Conservation (phyloP, 768 basidiomycete species). For the Pleurotus tuber-regium region DNA sequence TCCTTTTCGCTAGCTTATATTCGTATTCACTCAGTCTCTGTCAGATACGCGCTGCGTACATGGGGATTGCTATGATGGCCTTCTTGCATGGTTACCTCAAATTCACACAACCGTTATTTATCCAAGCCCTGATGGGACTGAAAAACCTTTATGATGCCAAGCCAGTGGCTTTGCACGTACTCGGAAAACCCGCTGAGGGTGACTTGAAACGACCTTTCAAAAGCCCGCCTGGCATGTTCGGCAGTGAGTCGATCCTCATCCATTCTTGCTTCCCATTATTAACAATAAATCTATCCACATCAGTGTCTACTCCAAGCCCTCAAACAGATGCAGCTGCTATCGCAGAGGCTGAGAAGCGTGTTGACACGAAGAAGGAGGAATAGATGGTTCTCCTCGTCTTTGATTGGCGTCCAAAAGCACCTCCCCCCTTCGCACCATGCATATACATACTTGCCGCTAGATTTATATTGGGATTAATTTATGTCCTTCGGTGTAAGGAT, state of each 20-base stretch:
- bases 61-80: slow-evolving; percentile 82
- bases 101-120: slow-evolving; percentile 95
- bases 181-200: slow-evolving; percentile 77
- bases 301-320: slow-evolving; percentile 56
- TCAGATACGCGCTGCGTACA: slow-evolving; percentile 64
- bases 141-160: slow-evolving; percentile 90
- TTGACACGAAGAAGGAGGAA: slow-evolving; percentile 80
- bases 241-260: slow-evolving; percentile 40
- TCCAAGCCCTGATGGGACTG: slow-evolving; percentile 93
- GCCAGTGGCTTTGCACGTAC: slow-evolving; percentile 75
- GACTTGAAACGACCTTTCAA: slow-evolving; percentile 93
- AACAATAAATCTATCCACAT: not conserved
- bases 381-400: too few relatives aligned
- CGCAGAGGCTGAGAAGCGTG: slow-evolving; percentile 84
- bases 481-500: not conserved
- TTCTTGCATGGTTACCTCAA: slow-evolving; percentile 94
- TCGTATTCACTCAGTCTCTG: not conserved
- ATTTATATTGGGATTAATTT: slow-evolving; percentile 7
- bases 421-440: not conserved
- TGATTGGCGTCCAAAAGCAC: too few relatives aligned
- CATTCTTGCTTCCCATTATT: not conserved
- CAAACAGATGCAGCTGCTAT: slow-evolving; percentile 85
- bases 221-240: slow-evolving; percentile 64
- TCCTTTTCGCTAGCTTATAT: not conserved
- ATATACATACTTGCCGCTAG: not conserved